A percentile compares a stretch with the other conserved stretches of the same genome.
Conservation (phyloP, 768 basidiomycete genomes). For the Suillus tomentosus region DNA sequence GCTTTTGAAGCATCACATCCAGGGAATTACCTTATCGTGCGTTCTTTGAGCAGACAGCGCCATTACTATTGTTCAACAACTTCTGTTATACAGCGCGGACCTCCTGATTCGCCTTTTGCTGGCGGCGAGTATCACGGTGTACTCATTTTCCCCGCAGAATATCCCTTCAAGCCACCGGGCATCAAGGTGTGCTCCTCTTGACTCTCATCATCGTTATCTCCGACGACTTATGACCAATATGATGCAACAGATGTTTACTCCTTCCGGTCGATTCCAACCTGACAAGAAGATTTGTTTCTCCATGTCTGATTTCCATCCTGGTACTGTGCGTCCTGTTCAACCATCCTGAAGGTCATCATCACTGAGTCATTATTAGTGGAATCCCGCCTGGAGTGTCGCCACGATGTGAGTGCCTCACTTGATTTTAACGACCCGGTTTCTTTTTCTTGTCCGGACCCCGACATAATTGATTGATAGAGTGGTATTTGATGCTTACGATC, state of each 20-base stretch:
- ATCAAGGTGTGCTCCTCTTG: conserved; percentile 70
- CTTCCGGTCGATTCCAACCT: conserved; percentile 87
- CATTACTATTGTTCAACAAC: conserved; percentile 13
- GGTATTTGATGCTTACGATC: conserved; percentile 12
- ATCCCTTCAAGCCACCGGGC: conserved; percentile 95
- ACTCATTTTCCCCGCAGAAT: conserved; percentile 90
- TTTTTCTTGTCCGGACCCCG: conserved; percentile 14
- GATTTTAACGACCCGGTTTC: conserved; percentile 9
- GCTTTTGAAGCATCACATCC: conserved; percentile 17
- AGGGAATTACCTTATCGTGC: conserved; percentile 97
- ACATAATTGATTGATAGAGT: conserved; percentile 16
- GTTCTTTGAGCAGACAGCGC: conserved; percentile 24
- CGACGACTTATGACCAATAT: conserved; percentile 14
- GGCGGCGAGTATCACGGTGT: conserved; percentile 96
- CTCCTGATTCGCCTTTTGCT: conserved; percentile 87
- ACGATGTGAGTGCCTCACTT: conserved; percentile 69
- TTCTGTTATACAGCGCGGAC: conserved; percentile 67
- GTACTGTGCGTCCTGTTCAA: conserved; percentile 59
- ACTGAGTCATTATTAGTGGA: conserved; percentile 61
- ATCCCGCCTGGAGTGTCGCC: conserved; percentile 93
- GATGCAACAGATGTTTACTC: conserved; percentile 78
- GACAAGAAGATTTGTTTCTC: conserved; percentile 98
- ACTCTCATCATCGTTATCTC: conserved; percentile 9
- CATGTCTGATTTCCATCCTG: conserved; percentile 95
- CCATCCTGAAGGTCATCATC: conserved; percentile 6